These are phyloP conservation scores for Diplosphaera chodatii DNA, from an alignment of 139 green algal genomes.

Conservation along the genomic window DNA sequence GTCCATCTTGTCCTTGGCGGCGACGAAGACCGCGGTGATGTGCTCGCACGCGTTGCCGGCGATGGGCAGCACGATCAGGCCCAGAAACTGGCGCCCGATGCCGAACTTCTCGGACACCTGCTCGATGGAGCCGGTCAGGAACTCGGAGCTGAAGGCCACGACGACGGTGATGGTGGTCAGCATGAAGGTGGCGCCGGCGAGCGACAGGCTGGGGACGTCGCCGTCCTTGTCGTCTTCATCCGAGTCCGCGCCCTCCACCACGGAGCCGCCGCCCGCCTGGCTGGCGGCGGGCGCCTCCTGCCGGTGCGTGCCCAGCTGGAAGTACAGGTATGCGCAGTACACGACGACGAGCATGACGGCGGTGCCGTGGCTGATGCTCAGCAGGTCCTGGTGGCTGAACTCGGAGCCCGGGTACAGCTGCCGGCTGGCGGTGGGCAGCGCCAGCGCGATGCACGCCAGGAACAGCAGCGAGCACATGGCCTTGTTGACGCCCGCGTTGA, in stretches of 20 bases:
- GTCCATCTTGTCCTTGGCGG: conserved; percentile 82
- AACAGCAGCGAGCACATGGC: conserved; percentile 73
- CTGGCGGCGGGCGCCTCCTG: conserved; percentile 27
- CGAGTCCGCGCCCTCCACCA: neutral
- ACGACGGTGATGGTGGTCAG: conserved; percentile 63
- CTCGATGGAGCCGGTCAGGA: conserved; percentile 64
- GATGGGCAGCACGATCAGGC: conserved; percentile 76
- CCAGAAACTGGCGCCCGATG: conserved; percentile 69
- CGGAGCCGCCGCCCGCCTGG: neutral
- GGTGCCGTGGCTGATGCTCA: conserved; percentile 48
- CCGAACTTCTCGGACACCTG: conserved; percentile 50
- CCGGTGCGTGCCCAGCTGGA: conserved; percentile 76
- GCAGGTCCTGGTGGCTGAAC: conserved; percentile 19
- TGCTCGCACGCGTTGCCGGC: conserved; percentile 85
- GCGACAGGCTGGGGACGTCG: conserved; percentile 47
- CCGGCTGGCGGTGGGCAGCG: conserved; percentile 54
- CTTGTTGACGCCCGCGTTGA: conserved; percentile 59
- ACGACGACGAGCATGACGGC: conserved; percentile 49
- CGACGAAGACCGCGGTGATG: conserved; percentile 83
- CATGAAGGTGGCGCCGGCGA: conserved; percentile 38
- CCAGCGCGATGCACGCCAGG: conserved; percentile 68
- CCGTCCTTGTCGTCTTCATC: conserved; percentile 34
- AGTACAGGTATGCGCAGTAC: conserved; percentile 72
- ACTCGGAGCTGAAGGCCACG: conserved; percentile 66
- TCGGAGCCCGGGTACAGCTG: conserved; percentile 20